These are phyloP conservation scores for Mortierella sp. DNA, from an alignment of 371 early-diverging fungal species.

Conservation along the genomic window DNA sequence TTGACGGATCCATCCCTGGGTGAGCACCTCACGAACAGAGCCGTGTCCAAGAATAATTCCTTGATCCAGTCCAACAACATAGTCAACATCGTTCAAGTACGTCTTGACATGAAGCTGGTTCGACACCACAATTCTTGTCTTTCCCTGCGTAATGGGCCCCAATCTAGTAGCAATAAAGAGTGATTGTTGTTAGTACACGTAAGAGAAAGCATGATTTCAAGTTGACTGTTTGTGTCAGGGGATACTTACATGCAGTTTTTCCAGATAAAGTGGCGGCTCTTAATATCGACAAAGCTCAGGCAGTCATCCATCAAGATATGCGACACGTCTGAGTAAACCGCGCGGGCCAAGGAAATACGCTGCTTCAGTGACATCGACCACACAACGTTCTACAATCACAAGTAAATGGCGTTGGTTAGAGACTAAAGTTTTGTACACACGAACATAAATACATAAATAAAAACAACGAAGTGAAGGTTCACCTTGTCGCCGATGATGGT, in stretches of 20 bases:
- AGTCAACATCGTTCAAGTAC: constrained; percentile 51
- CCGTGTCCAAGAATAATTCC: constrained; percentile 50
- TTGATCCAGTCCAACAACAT: constrained; percentile 57
- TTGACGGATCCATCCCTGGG: constrained; percentile 57
- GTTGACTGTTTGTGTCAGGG: background rate
- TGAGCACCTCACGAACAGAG: constrained; percentile 41
- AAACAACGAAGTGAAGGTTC: background rate
- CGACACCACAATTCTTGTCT: constrained; percentile 48
- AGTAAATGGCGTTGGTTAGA: background rate
- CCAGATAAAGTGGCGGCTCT: constrained; percentile 52
- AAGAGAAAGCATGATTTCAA: background rate
- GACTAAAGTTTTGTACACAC: background rate
- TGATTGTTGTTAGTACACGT: background rate
- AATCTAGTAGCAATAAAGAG: constrained; percentile 14
- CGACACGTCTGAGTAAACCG: constrained; percentile 49
- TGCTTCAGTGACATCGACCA: constrained; percentile 59
- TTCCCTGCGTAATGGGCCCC: constrained; percentile 44
- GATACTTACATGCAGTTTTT: constrained; percentile 53
- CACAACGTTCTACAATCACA: constrained; percentile 25
- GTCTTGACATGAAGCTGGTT: constrained; percentile 56
- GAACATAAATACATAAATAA: background rate
- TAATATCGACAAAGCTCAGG: constrained; percentile 55
- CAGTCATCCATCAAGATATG: constrained; percentile 57
- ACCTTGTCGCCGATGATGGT: constrained; percentile 57
- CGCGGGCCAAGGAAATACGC: constrained; percentile 53